Evolutionary conservation across 1,284 basidiomycete species (phyloP).

Genomic region (Abortiporus biennis): DNA sequence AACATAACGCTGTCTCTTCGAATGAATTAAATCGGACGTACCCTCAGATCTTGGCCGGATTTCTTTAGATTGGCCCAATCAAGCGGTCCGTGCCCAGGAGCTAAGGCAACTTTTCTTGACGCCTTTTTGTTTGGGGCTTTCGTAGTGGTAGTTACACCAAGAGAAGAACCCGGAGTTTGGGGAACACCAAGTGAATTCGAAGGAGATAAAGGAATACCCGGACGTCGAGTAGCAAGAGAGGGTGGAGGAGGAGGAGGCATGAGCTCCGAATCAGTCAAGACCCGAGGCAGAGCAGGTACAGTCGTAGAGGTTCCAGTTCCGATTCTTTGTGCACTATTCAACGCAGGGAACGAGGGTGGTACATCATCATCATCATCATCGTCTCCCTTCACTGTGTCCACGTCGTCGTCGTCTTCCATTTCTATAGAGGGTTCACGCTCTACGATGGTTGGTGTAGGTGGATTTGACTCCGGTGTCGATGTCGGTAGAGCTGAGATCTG

Average conservation of each 20-base stretch:
- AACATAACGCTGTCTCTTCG: neutral
- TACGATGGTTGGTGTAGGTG: conserved; percentile 26
- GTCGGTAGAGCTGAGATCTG: conserved; percentile 6
- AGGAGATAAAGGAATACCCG: conserved; percentile 26
- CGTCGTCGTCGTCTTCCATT: conserved; percentile 45
- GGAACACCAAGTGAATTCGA: conserved; percentile 28
- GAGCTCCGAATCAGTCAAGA: conserved; percentile 47
- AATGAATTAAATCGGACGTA: conserved; percentile 28
- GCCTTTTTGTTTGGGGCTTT: conserved; percentile 49
- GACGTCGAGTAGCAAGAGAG: conserved; percentile 36
- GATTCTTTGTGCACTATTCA: conserved; percentile 77
- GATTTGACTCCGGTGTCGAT: neutral
- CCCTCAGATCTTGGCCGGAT: conserved; percentile 74
- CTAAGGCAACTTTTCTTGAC: conserved; percentile 81
- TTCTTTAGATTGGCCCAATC: conserved; percentile 92
- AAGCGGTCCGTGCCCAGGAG: conserved; percentile 87
- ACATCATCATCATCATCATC: conserved; percentile 58
- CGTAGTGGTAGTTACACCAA: conserved; percentile 55
- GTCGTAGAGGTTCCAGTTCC: conserved; percentile 11
- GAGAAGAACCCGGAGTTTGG: conserved; percentile 31
- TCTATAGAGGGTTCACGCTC: conserved; percentile 20
- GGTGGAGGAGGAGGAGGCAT: conserved; percentile 73
- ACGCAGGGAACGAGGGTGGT: conserved; percentile 81
- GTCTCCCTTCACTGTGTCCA: conserved; percentile 37
- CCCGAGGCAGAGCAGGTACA: conserved; percentile 26